Percentiles rank a stretch among this genome's conserved stretches.
Conservation (phyloP, 306 rosid genomes). For the Lathyrus oleraceus region DNA sequence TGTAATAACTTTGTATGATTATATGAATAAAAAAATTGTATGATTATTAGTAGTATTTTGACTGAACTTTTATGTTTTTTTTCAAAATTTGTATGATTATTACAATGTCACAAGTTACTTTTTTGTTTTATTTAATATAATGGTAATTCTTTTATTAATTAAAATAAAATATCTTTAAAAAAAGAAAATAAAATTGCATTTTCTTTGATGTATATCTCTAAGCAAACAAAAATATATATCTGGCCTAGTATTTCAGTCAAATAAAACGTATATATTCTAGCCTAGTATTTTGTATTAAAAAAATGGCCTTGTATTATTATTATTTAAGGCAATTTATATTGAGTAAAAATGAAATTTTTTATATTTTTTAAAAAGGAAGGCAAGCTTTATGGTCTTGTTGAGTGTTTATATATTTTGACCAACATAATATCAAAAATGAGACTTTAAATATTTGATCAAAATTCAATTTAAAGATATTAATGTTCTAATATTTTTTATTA, state of each 20-base stretch:
- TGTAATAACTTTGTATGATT: not conserved
- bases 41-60: not conserved
- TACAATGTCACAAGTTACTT: not conserved
- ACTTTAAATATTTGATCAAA: not conserved
- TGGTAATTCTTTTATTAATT: too few species aligned
- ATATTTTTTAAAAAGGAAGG: too few species aligned
- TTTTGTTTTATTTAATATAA: not conserved
- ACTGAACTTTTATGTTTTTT: not conserved
- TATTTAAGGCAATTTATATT: not conserved
- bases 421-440: not conserved
- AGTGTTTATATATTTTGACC: not conserved
- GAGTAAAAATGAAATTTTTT: too few species aligned
- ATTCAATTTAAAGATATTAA: not conserved
- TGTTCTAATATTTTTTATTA: not conserved
- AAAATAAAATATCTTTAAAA: too few species aligned
- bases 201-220: conserved; percentile 22
- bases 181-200: not conserved
- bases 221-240: conserved; percentile 5
- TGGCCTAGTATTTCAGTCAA: not conserved
- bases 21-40: not conserved
- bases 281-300: not conserved
- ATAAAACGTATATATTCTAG: not conserved
- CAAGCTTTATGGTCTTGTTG: not conserved
- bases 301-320: not conserved
- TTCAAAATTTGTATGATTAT: not conserved